phyloP scores from a whole-genome alignment of 768 basidiomycete genomes.

The Russula sp. region DNA sequence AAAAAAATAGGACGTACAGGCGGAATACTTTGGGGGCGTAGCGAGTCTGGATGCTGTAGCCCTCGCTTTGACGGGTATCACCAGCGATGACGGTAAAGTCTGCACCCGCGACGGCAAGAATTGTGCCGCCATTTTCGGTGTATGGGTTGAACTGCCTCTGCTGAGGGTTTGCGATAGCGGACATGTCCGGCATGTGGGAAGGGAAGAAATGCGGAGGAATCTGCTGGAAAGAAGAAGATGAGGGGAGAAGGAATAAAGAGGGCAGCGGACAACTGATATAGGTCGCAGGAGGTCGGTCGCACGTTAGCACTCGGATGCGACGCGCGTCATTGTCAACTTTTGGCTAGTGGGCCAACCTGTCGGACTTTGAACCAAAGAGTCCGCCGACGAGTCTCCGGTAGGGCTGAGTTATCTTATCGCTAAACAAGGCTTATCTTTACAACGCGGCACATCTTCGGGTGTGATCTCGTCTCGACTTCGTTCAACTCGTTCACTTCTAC shows the following conservation, averaged over 20 bases:
- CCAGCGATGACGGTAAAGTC: slow-evolving; percentile 95
- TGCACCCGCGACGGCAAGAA: slow-evolving; percentile 90
- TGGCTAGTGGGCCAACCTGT: neutral
- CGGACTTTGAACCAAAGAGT: slow-evolving; percentile 12
- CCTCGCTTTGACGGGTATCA: slow-evolving; percentile 94
- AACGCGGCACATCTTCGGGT: neutral
- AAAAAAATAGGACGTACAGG: slow-evolving; percentile 55
- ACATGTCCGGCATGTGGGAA: slow-evolving; percentile 28
- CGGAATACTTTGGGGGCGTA: slow-evolving; percentile 95
- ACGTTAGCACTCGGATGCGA: neutral
- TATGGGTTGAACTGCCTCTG: slow-evolving; percentile 82
- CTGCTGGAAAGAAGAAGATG: neutral
- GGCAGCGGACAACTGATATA: slow-evolving; percentile 16
- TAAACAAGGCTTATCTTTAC: neutral
- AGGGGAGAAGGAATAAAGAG: slow-evolving; percentile 3
- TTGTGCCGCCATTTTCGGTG: slow-evolving; percentile 92
- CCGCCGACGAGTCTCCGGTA: slow-evolving; percentile 20
- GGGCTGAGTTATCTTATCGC: slow-evolving; percentile 16
- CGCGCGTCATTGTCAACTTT: slow-evolving; percentile 23
- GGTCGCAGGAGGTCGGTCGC: too few species aligned
- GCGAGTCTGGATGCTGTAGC: slow-evolving; percentile 97
- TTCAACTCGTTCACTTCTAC: neutral
- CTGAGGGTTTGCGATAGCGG: slow-evolving; percentile 38
- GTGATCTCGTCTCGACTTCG: slow-evolving; percentile 1
- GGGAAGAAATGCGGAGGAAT: neutral